These are phyloP conservation scores for Triticum dicoccoides DNA, from an alignment of 176 grass and related monocot genomes.

Conservation along the genomic window DNA sequence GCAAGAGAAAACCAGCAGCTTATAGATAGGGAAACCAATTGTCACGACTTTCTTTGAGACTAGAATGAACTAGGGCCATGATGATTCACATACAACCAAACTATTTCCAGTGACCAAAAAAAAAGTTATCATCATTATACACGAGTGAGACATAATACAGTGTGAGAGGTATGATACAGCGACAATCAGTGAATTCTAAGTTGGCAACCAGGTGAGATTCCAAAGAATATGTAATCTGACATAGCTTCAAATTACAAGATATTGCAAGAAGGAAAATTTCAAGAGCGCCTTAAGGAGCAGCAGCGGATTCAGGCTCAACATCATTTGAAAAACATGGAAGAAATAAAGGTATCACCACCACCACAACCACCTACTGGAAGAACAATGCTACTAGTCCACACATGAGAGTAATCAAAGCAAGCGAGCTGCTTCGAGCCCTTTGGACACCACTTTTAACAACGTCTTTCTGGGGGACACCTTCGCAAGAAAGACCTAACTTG, in stretches of 20 bases:
- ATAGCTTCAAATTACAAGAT: constrained; percentile 27
- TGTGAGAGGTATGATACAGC: constrained; percentile 3
- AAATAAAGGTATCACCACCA: background rate
- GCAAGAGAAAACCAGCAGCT: background rate
- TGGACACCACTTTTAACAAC: background rate
- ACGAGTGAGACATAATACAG: background rate
- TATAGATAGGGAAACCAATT: background rate
- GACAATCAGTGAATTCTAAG: background rate
- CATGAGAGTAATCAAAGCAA: constrained; percentile 31
- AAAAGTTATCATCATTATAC: constrained; percentile 8
- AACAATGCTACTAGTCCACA: constrained; percentile 15
- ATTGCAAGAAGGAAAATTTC: constrained; percentile 21
- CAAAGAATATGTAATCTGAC: constrained; percentile 5
- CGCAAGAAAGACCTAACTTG: constrained; percentile 53
- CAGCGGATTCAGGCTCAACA: constrained; percentile 4
- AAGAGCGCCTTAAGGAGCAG: background rate
- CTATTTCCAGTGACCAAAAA: background rate
- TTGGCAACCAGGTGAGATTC: background rate
- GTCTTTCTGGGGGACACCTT: background rate
- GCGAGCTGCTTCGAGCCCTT: constrained; percentile 14
- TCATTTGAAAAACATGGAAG: constrained; percentile 5
- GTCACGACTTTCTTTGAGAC: background rate
- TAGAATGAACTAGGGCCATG: background rate
- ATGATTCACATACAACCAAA: background rate
- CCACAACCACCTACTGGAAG: constrained; percentile 27